Conservation (phyloP, 1,284 basidiomycete genomes). For the Trichosporon ovoides region DNA sequence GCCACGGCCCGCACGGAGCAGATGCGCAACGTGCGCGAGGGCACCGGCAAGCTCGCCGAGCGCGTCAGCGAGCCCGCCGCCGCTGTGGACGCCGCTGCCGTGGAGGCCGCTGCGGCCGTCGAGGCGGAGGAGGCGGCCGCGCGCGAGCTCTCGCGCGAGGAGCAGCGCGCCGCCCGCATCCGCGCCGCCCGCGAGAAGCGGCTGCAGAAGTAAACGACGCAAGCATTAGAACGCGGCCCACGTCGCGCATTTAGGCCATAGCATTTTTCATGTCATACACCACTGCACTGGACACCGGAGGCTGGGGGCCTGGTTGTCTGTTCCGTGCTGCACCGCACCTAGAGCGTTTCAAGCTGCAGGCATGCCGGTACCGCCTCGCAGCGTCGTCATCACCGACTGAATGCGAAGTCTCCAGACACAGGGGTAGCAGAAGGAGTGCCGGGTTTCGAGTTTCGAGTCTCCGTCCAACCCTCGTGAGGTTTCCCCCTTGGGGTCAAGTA, state of each 20-base stretch:
- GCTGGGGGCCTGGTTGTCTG: no score
- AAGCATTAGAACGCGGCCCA: background rate
- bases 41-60: slow-evolving; percentile 13
- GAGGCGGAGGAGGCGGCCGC: background rate
- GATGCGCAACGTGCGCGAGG: background rate
- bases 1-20: background rate
- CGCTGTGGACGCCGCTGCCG: background rate
- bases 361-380: no score
- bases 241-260: background rate
- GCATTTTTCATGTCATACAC: no score
- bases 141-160: background rate
- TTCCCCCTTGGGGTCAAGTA: no score
- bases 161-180: background rate
- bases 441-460: no score
- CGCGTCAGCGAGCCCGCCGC: slow-evolving; percentile 8
- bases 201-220: background rate
- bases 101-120: background rate
- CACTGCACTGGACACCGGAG: no score
- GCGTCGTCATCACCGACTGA: no score
- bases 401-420: no score
- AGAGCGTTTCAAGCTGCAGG: no score
- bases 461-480: no score
- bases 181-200: background rate
- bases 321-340: no score
- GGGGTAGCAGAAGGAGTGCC: no score